These are phyloP conservation scores for Solanum boliviense DNA, from an alignment of 257 asterid genomes.

Conservation along the genomic window DNA sequence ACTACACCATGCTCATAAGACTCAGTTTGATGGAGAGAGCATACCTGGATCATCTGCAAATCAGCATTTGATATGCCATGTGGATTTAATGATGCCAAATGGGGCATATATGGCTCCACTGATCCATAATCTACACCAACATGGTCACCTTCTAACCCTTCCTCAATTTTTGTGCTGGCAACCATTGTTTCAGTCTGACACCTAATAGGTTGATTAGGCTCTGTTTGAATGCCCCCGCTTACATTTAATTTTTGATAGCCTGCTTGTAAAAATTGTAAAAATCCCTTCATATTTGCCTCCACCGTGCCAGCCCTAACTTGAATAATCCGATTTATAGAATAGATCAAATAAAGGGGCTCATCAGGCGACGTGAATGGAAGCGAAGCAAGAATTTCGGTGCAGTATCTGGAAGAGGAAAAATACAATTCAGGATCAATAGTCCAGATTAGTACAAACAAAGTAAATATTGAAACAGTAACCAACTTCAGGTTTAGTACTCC, in stretches of 20 bases:
- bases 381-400: constrained; percentile 85
- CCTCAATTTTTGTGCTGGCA: constrained; percentile 23
- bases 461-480: background rate
- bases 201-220: constrained; percentile 14
- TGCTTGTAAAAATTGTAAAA: constrained; percentile 51
- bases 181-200: constrained; percentile 16
- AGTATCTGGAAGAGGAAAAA: constrained; percentile 53
- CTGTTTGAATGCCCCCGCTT: constrained; percentile 31
- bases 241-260: constrained; percentile 23
- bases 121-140: constrained; percentile 21
- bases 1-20: background rate
- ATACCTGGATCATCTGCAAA: constrained; percentile 71
- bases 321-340: constrained; percentile 73
- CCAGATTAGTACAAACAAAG: background rate
- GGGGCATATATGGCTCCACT: constrained; percentile 20
- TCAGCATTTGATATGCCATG: constrained; percentile 28
- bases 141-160: constrained; percentile 29
- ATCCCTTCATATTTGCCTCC: constrained; percentile 82
- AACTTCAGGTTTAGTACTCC: background rate
- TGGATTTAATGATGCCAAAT: constrained; percentile 26
- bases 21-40: background rate
- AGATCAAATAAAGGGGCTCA: constrained; percentile 93
- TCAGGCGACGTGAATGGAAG: constrained; percentile 83
- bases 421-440: constrained; percentile 10
- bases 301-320: constrained; percentile 88